A percentile compares a stretch with the other conserved stretches of the same genome.
Evolutionary conservation across 1,139 yeast genomes (phyloP).

Genomic region (Yamadazyma siamensis): DNA sequence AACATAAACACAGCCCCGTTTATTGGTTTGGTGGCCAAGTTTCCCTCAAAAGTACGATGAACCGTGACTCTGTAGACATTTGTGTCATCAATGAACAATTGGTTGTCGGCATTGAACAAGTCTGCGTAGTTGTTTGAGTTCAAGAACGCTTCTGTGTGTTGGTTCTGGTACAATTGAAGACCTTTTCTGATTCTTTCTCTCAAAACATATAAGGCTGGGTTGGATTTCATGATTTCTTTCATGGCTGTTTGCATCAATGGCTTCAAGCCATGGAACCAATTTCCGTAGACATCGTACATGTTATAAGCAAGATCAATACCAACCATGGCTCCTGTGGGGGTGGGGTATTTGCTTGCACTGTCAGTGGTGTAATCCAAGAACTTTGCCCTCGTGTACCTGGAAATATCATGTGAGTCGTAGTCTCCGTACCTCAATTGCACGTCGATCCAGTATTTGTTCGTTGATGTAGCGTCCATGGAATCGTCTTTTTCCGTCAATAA

Average conservation of each 20-base stretch:
- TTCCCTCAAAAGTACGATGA: conserved; percentile 91
- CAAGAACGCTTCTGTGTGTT: conserved; percentile 88
- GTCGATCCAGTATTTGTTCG: conserved; percentile 90
- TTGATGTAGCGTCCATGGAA: conserved; percentile 43
- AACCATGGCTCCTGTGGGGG: conserved; percentile 88
- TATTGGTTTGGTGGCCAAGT: conserved; percentile 85
- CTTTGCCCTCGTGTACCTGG: conserved; percentile 90
- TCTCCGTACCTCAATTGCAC: conserved; percentile 95
- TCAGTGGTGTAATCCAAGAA: conserved; percentile 91
- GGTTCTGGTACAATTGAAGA: conserved; percentile 87
- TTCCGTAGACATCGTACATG: conserved; percentile 94
- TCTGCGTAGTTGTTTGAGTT: conserved; percentile 90
- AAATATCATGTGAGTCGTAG: conserved; percentile 94
- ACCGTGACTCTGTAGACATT: conserved; percentile 93
- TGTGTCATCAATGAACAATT: conserved; percentile 85
- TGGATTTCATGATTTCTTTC: conserved; percentile 91
- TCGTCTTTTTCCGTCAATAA: conserved; percentile 64
- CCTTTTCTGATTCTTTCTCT: conserved; percentile 95
- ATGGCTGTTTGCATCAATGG: conserved; percentile 87
- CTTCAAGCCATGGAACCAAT: conserved; percentile 95
- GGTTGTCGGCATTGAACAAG: conserved; percentile 77
- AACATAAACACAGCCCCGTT: conserved; percentile 91
- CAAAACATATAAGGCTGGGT: conserved; percentile 88
- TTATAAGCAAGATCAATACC: conserved; percentile 94
- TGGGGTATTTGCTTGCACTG: conserved; percentile 80